Conservation (phyloP, 2,329 filamentous ascomycete genomes). For the Neonectria neomacrospora region DNA sequence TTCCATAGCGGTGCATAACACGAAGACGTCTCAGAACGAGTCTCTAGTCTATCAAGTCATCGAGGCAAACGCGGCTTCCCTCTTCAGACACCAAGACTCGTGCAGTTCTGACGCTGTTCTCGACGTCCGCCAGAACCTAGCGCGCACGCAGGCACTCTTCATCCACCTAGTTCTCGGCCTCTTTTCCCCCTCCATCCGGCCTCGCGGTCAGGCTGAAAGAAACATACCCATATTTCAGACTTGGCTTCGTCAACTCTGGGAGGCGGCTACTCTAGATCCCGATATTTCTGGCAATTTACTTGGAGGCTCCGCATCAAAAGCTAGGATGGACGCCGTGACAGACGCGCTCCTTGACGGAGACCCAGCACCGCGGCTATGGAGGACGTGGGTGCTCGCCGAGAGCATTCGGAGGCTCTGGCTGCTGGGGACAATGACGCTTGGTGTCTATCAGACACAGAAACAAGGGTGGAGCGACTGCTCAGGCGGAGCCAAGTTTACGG, state of each 20-base stretch:
- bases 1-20: slow-evolving; percentile 10
- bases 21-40: slow-evolving; percentile 1
- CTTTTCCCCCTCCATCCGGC: slow-evolving; percentile 16
- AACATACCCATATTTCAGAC: slow-evolving; percentile 11
- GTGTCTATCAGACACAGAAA: slow-evolving; percentile 17
- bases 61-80: background rate
- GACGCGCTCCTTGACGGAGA: slow-evolving; percentile 23
- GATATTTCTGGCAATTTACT: background rate
- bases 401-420: slow-evolving; percentile 25
- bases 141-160: slow-evolving; percentile 18
- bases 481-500: slow-evolving; percentile 17
- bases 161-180: slow-evolving; percentile 16
- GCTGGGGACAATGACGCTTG: slow-evolving; percentile 17
- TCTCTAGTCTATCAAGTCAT: slow-evolving; percentile 4
- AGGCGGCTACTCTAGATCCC: slow-evolving; percentile 5
- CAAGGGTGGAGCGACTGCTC: slow-evolving; percentile 11
- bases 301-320: background rate
- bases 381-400: slow-evolving; percentile 21
- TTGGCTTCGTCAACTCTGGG: slow-evolving; percentile 20
- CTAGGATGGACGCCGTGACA: background rate
- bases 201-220: slow-evolving; percentile 20
- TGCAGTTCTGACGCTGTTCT: background rate
- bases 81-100: background rate
- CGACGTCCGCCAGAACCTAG: slow-evolving; percentile 8
- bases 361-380: slow-evolving; percentile 19